Evolutionary conservation across 73 alveolate genomes (phyloP), one percentile per base, ranked within the genome.

Genomic region (Symbiodinium natans): DNA sequence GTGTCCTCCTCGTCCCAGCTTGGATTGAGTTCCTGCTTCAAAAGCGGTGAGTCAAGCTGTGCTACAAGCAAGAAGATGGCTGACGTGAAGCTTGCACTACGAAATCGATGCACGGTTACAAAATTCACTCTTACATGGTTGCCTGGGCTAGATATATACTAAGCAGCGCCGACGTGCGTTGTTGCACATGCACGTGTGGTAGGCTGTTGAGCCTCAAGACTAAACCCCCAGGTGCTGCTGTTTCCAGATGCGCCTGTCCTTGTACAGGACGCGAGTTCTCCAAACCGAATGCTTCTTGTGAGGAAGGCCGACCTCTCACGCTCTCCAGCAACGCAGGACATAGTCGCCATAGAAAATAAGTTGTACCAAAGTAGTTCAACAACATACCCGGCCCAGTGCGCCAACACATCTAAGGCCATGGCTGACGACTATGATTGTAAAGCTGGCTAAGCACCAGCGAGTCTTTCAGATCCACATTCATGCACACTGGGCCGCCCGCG

Each of bases 1-100:
- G n/a, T n/a, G 56, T 63, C 95, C 97, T 90, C 97, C 46, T 90
- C 97, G 29, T 90, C 97, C 97, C 97, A 90, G 33, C 83, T 90
- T 7, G 97, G 97, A 41, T 90, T 90, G 41, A 90, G 56, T 46
- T 90, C 97, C 88, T 88, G 75, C 33, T 11, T n/a, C n/a, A n/a
- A n/a, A n/a, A n/a, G n/a, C n/a, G n/a, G n/a, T n/a, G n/a, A n/a
- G n/a, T n/a, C n/a, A n/a, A n/a, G n/a, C n/a, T n/a, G n/a, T n/a
- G n/a, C n/a, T n/a, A n/a, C n/a, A n/a, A n/a, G n/a, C n/a, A n/a
- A n/a, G n/a, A n/a, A n/a, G n/a, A n/a, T n/a, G n/a, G n/a, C n/a
- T n/a, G n/a, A n/a, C n/a, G n/a, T 38, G 75, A 6, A 5, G 25
- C 25, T 29, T 33, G 29, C 41, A 29, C 71, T 19, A 42, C 25